phyloP scores from a whole-genome alignment of 1,139 yeast genomes.

The Saccharomyces hybrid region DNA sequence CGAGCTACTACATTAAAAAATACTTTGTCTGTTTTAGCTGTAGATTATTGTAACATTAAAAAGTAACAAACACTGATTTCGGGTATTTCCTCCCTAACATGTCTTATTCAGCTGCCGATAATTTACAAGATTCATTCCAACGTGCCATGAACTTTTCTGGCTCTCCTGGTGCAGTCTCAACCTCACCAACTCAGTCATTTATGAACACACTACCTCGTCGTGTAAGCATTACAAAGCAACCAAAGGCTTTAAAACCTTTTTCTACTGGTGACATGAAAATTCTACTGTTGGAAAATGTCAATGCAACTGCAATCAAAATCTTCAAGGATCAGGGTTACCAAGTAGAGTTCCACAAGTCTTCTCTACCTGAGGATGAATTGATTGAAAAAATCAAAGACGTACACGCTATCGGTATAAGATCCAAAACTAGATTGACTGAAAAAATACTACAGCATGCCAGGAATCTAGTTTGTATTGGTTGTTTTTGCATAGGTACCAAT shows the following conservation, averaged over 20 bases:
- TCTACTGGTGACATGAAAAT: constrained; percentile 71
- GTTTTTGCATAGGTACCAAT: constrained; percentile 99
- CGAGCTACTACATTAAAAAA: neutral
- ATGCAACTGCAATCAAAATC: constrained; percentile 82
- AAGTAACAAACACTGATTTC: neutral
- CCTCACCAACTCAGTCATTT: constrained; percentile 43
- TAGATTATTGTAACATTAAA: neutral
- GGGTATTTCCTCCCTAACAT: neutral
- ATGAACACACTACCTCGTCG: constrained; percentile 34
- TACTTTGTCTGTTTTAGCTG: neutral
- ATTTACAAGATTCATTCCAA: constrained; percentile 48
- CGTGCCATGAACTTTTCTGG: constrained; percentile 39
- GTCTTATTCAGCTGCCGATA: constrained; percentile 43
- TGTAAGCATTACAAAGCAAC: constrained; percentile 38
- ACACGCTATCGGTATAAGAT: constrained; percentile 96
- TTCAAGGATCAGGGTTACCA: constrained; percentile 90
- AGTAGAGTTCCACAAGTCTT: constrained; percentile 87
- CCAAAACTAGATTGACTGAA: constrained; percentile 84
- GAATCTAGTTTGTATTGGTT: constrained; percentile 85
- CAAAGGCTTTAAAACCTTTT: constrained; percentile 37
- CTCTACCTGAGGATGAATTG: constrained; percentile 86
- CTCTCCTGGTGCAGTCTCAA: constrained; percentile 66
- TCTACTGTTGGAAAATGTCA: constrained; percentile 83
- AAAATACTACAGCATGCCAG: constrained; percentile 77
- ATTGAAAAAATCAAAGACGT: constrained; percentile 90